These are phyloP conservation scores for Fusarium chuoi DNA, from an alignment of 2,329 filamentous ascomycete genomes.

Conservation along the genomic window DNA sequence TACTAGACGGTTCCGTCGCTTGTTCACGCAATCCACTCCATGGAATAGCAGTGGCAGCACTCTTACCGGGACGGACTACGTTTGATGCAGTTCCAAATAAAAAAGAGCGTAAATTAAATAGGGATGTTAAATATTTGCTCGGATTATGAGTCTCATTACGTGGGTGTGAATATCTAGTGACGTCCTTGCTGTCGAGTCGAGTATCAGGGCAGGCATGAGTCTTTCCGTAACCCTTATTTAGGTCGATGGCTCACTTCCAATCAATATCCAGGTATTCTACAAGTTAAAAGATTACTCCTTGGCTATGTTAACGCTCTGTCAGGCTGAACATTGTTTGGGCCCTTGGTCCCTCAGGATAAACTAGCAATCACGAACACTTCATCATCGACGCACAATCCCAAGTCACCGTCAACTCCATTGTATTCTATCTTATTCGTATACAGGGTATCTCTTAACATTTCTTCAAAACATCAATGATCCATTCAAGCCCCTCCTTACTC, in stretches of 20 bases:
- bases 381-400: rapidly evolving
- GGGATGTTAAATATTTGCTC: background rate
- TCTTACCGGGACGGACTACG: no score
- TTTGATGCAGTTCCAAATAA: no score
- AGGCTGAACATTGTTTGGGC: rapidly evolving
- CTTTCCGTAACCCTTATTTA: background rate
- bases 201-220: rapidly evolving
- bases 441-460: background rate
- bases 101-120: no score
- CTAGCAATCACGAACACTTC: no score
- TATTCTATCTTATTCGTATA: background rate
- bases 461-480: conserved; percentile 32
- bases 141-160: rapidly evolving
- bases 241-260: no score
- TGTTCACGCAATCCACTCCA: background rate
- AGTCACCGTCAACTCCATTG: background rate
- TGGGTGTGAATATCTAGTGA: rapidly evolving
- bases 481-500: conserved; percentile 45
- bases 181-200: rapidly evolving
- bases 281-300: rapidly evolving
- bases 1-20: rapidly evolving
- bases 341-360: rapidly evolving
- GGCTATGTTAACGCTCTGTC: rapidly evolving
- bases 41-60: background rate
- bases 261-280: rapidly evolving